Evolutionary conservation across 2,329 filamentous ascomycete genomes (phyloP).

Genomic region (Fusarium keratoplasticum): DNA sequence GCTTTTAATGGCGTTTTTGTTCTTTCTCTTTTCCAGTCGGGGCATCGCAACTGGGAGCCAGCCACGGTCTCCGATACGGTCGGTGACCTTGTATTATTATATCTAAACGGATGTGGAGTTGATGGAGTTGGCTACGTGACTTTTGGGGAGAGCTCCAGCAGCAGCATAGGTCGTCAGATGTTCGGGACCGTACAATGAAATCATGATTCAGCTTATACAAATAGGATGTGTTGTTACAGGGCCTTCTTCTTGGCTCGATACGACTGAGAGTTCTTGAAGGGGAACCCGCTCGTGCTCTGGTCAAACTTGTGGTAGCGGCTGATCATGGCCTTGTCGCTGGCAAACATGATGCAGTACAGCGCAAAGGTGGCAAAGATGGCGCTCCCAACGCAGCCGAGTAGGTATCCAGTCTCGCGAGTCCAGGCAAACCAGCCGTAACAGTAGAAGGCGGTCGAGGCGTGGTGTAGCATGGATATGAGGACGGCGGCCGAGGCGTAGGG

Average conservation of each 20-base stretch:
- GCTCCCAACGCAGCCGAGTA: constrained; percentile 69
- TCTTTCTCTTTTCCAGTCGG: background rate
- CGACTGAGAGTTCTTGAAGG: constrained; percentile 53
- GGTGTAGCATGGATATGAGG: constrained; percentile 74
- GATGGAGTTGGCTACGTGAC: constrained; percentile 36
- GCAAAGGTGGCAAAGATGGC: constrained; percentile 68
- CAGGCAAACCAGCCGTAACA: constrained; percentile 75
- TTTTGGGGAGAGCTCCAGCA: constrained; percentile 16
- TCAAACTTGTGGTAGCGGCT: constrained; percentile 53
- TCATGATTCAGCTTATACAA: constrained; percentile 21
- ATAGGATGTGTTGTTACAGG: constrained; percentile 26
- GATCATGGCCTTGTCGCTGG: constrained; percentile 51
- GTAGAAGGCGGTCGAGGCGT: constrained; percentile 71
- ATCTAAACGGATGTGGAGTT: constrained; percentile 39
- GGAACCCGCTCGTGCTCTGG: constrained; percentile 55
- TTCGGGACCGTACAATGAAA: constrained; percentile 16
- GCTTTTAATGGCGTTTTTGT: background rate
- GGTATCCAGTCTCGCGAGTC: constrained; percentile 67
- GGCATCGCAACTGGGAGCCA: background rate
- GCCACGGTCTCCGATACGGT: background rate
- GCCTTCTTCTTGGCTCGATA: constrained; percentile 54
- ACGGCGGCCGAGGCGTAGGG: constrained; percentile 76
- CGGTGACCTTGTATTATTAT: constrained; percentile 30
- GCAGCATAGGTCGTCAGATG: constrained; percentile 9
- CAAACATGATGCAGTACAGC: constrained; percentile 51